Evolutionary conservation across 352 stramenopile species (phyloP).

Genomic region (Globisporangium yorkense): DNA sequence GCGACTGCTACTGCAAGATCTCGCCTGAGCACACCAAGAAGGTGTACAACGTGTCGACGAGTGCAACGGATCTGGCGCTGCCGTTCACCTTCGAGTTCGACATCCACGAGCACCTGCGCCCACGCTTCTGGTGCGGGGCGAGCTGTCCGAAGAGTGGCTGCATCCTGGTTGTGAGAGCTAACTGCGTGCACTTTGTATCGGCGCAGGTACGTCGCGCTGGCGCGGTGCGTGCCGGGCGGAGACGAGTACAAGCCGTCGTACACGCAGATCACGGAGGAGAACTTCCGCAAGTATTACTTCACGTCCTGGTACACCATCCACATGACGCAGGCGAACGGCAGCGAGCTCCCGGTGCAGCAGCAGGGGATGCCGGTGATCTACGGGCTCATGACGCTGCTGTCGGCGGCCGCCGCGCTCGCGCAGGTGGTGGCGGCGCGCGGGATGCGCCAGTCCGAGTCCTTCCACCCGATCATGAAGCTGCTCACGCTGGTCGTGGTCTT

Average conservation of each 20-base stretch:
- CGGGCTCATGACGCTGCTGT: conserved; percentile 37
- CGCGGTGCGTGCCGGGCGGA: conserved; percentile 58
- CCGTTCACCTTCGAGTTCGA: conserved; percentile 58
- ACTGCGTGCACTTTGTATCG: background rate
- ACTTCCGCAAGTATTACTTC: conserved; percentile 77
- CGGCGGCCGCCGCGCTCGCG: conserved; percentile 19
- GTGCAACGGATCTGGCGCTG: conserved; percentile 28
- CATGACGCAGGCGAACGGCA: conserved; percentile 62
- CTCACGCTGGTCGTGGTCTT: conserved; percentile 59
- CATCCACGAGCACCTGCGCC: conserved; percentile 56
- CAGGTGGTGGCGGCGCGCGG: conserved; percentile 42
- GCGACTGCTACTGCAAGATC: conserved; percentile 72
- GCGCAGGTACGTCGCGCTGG: conserved; percentile 53
- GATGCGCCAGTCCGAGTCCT: conserved; percentile 56
- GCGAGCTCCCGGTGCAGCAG: conserved; percentile 63
- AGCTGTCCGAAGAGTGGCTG: too few species aligned
- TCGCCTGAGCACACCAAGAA: conserved; percentile 56
- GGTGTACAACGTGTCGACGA: conserved; percentile 60
- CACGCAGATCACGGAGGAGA: conserved; percentile 57
- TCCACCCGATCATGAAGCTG: conserved; percentile 75
- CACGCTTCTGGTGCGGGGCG: conserved; percentile 46
- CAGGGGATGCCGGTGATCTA: conserved; percentile 55
- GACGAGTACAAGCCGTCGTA: conserved; percentile 58
- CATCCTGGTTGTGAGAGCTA: background rate
- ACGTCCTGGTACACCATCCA: conserved; percentile 73